Base-by-base conservation (phyloP, 140 eudicot species). In the Cichorium intybus region DNA sequence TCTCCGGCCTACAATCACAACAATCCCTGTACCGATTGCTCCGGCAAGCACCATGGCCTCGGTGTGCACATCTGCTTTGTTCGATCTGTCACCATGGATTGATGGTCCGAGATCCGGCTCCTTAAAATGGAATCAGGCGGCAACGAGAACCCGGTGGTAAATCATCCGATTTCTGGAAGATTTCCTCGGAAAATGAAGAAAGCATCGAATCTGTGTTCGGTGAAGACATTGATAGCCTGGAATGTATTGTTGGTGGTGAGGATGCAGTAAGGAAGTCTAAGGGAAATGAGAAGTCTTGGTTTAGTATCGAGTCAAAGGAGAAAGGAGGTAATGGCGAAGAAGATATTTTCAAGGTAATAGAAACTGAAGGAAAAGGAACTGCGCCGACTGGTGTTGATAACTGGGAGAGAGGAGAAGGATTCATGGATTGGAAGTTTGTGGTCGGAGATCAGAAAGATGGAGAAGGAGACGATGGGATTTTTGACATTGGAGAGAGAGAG, bases 401-500 rank as follows among this genome's bases (percentile, higher is more conserved):
- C 7, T 43, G 18, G 49, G 49, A 5, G 23, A 43, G 74, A 3
- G 78, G 31, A 0, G 84, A 64, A 10, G 95, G 80, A 21, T 37
- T 48, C 17, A 28, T 64, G 61, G 69, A 64, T 27, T 84, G 93
- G 96, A 72, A 46, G 27, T 61, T 81, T 28, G 72, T 9, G 11
- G 82, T 0, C 58, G 81, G 61, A 23, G 84, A 58, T 26, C 53
- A 71, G 22, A 75, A 73, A 2, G 81, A 56, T 61, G 76, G 53
- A 34, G 68, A 45, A 20, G 62, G 20, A 17, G 56, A 35, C 6
- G 79, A 72, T 16, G 80, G 20, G 0, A 24, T 79, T 23, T 87
- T 84, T 61, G 84, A 75, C 52, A 29, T 79, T 3, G 85, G 75
- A 43, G 79, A 64, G n/a, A n/a, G n/a, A n/a, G n/a, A n/a, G n/a